Evolutionary conservation across 345 rosid species (phyloP), one percentile per base, ranked within the genome.

Genomic region (Capsella bursapastoris): DNA sequence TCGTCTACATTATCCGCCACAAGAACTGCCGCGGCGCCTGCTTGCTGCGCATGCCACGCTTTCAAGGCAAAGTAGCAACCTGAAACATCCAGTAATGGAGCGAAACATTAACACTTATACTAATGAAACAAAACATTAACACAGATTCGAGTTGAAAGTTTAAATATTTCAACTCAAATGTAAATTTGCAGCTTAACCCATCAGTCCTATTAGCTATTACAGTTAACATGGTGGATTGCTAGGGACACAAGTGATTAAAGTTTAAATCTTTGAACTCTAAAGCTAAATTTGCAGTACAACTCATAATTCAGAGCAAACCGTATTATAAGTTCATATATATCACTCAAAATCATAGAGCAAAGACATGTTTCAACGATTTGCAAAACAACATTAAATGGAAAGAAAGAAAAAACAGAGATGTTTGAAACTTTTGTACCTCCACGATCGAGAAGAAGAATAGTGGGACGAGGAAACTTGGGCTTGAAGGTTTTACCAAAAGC

Each of bases 21-120:
- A 6, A 94, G 80, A 34, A 94, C 92, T 1, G 97, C 98, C 0
- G 97, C 89, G 0, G 96, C 98, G 32, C 98, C 98, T 6, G 92
- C 98, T 72, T 84, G 86, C 32, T 94, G 93, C 27, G 82, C 97
- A 13, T 94, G 77, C 97, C 96, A 94, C 57, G 74, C 97, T 77
- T 91, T 94, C 77, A 87, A 66, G 2, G 96, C 92, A 50, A 94
- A 94, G 84, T 84, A 94, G 79, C 98, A 94, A 11, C 82, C 98
- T 93, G 68, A 62, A 73, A 35, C 66, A 66, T 37, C 15, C 62
- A 57, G 29, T 4, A 8, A 72, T 22, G 5, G 2, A 43, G 6
- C 57, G n/a, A 22, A 9, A 9, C n/a, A n/a, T 2, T 25, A 43
- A 69, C 32, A 7, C 16, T 52, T 43, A 12, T 3, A 43, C 5